These are phyloP conservation scores for Malassezia dermatis DNA, from an alignment of 1,284 basidiomycete species.

Conservation along the genomic window DNA sequence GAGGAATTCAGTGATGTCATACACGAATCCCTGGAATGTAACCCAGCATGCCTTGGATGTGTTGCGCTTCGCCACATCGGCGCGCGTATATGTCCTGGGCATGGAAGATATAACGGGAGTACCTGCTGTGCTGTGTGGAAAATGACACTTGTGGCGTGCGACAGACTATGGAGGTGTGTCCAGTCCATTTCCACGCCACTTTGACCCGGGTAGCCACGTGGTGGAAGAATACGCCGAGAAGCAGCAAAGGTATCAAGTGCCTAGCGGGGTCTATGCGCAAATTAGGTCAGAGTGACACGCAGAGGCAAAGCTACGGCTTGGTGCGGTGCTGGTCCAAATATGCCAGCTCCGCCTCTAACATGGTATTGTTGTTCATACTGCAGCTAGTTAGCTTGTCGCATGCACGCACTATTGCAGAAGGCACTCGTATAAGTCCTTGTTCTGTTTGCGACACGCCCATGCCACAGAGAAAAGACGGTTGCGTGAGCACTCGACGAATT, in stretches of 20 bases:
- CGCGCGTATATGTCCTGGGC: constrained; percentile 6
- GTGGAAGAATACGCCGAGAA: not conserved
- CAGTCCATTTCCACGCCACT: constrained; percentile 10
- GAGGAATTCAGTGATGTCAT: constrained; percentile 52
- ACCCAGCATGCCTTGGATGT: constrained; percentile 58
- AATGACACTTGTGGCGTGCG: not conserved
- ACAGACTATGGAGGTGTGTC: constrained; percentile 7
- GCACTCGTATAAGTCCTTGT: constrained; percentile 9
- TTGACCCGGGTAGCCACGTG: not conserved
- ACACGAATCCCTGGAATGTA: constrained; percentile 50
- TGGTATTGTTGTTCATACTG: constrained; percentile 3
- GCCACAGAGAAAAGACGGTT: constrained; percentile 11
- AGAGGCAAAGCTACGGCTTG: not conserved
- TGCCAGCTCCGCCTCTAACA: constrained; percentile 8
- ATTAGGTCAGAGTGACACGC: not conserved
- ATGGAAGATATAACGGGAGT: not conserved
- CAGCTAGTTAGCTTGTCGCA: not conserved
- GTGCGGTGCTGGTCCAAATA: constrained; percentile 6
- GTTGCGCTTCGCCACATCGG: constrained; percentile 49
- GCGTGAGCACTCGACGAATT: constrained; percentile 14
- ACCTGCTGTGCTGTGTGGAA: not conserved
- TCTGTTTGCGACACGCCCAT: constrained; percentile 15
- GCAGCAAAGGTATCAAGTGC: not conserved
- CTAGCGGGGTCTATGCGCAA: not conserved
- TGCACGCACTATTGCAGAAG: constrained; percentile 8